phyloP scores from a whole-genome alignment of 768 basidiomycete genomes.

The Leccinum arenicola region DNA sequence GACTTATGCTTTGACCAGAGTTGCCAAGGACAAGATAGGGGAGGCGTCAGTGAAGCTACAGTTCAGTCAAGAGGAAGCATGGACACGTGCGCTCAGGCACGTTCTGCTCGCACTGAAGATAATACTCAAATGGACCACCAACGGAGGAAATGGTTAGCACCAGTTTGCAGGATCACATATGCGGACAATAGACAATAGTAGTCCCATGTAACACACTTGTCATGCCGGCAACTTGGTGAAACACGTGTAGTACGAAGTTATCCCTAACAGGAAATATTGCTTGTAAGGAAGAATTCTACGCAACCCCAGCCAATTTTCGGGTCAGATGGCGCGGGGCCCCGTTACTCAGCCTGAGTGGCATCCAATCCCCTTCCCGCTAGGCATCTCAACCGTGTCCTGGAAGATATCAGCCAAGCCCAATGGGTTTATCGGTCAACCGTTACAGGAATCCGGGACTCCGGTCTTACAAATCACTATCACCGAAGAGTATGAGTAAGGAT shows the following conservation, averaged over 20 bases:
- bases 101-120: constrained; percentile 88
- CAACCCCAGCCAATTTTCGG: neutral
- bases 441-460: neutral
- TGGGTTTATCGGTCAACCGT: neutral
- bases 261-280: neutral
- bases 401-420: neutral
- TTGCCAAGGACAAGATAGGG: constrained; percentile 92
- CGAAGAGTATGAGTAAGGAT: constrained; percentile 16
- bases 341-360: neutral
- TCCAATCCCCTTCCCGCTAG: neutral
- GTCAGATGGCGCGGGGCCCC: neutral
- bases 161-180: neutral
- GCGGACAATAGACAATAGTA: neutral
- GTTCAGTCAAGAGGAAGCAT: constrained; percentile 92
- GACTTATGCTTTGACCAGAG: constrained; percentile 41
- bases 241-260: neutral
- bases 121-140: constrained; percentile 83
- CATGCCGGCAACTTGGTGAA: neutral
- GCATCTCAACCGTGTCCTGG: neutral
- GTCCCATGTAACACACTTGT: neutral
- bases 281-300: neutral
- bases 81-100: constrained; percentile 92
- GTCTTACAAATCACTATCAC: constrained; percentile 21
- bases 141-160: constrained; percentile 61
- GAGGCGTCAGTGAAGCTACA: constrained; percentile 93